Evolutionary conservation across 768 basidiomycete species (phyloP).

Genomic region (Suillus cothurnatus): DNA sequence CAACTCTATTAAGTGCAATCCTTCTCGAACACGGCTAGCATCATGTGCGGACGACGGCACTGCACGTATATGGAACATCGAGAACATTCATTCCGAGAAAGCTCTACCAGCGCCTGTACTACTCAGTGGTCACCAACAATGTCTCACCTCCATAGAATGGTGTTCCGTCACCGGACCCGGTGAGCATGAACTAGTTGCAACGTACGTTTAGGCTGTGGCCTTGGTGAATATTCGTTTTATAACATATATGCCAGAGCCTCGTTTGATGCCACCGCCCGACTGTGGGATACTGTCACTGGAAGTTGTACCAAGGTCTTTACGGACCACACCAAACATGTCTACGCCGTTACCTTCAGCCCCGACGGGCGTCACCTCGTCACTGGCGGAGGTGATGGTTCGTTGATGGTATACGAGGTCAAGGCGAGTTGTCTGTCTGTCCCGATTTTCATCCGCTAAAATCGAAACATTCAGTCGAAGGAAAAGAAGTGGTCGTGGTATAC

Average conservation of each 20-base stretch:
- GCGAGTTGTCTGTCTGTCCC: slow-evolving; percentile 41
- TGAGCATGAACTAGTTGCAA: slow-evolving; percentile 65
- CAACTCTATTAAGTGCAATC: slow-evolving; percentile 75
- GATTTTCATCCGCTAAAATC: slow-evolving; percentile 9
- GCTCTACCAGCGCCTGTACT: slow-evolving; percentile 30
- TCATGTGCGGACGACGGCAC: slow-evolving; percentile 85
- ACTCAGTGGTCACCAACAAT: slow-evolving; percentile 64
- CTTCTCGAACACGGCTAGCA: slow-evolving; percentile 65
- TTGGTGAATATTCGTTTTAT: background rate
- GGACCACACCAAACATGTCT: slow-evolving; percentile 74
- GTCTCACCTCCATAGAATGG: slow-evolving; percentile 72
- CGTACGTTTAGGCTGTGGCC: slow-evolving; percentile 46
- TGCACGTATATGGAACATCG: slow-evolving; percentile 75
- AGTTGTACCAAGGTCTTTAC: slow-evolving; percentile 70
- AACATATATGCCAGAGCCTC: slow-evolving; percentile 53
- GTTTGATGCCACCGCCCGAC: slow-evolving; percentile 75
- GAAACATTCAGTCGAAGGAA: slow-evolving; percentile 40
- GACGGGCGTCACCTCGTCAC: slow-evolving; percentile 72
- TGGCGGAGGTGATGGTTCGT: slow-evolving; percentile 77
- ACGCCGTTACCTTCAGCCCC: slow-evolving; percentile 75
- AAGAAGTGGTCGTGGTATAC: slow-evolving; percentile 68
- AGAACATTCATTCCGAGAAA: slow-evolving; percentile 40
- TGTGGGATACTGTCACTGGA: slow-evolving; percentile 84
- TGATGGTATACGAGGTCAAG: slow-evolving; percentile 70
- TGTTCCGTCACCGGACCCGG: slow-evolving; percentile 53